These are phyloP conservation scores for Apiospora phragmitis DNA, from an alignment of 2,329 filamentous ascomycete species.

Conservation along the genomic window DNA sequence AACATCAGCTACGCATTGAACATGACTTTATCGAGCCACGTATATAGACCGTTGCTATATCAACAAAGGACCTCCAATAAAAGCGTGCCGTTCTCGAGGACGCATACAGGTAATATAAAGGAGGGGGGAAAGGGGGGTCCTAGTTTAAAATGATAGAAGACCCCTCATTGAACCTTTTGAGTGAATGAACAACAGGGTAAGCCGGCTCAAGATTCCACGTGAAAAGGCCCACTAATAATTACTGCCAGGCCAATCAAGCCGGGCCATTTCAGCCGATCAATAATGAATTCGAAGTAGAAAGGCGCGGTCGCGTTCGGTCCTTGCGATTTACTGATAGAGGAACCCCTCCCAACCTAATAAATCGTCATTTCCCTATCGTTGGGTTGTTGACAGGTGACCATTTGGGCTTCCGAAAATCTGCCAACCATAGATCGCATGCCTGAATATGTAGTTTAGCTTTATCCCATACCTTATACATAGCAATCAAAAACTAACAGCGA, in stretches of 20 bases:
- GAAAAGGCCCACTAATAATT: slow-evolving; percentile 2
- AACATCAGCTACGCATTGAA: neutral
- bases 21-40: neutral
- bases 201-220: neutral
- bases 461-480: neutral
- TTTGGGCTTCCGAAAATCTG: neutral
- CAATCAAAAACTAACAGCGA: neutral
- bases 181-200: neutral
- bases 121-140: neutral
- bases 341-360: neutral
- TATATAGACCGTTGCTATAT: neutral
- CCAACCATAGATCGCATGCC: neutral
- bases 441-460: neutral
- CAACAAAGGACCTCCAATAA: neutral
- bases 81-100: neutral
- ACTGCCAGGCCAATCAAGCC: neutral
- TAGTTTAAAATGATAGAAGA: neutral
- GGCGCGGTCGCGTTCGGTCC: slow-evolving; percentile 10
- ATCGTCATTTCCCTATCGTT: slow-evolving; percentile 8
- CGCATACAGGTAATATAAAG: neutral
- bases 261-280: neutral
- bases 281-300: neutral
- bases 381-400: slow-evolving; percentile 13
- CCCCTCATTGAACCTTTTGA: neutral
- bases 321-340: neutral